phyloP scores from a whole-genome alignment of 352 stramenopile species.

The Phytophthora citrophthora region DNA sequence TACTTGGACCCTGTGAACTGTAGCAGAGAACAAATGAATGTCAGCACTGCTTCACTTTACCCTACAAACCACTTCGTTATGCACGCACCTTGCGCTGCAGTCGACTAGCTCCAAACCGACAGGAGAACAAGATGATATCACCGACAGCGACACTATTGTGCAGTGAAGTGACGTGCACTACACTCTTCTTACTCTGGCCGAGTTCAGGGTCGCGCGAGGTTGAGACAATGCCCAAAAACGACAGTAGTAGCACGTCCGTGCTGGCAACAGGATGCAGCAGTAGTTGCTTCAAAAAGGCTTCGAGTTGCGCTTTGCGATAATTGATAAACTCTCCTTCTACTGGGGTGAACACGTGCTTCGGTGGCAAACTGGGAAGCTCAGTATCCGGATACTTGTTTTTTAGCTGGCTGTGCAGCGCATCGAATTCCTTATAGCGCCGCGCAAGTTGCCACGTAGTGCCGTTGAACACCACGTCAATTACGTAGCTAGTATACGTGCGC shows the following conservation, averaged over 20 bases:
- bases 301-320: constrained; percentile 64
- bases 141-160: constrained; percentile 73
- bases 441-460: constrained; percentile 72
- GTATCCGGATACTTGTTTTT: constrained; percentile 47
- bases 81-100: constrained; percentile 74
- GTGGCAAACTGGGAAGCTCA: constrained; percentile 53
- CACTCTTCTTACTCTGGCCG: constrained; percentile 58
- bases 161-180: constrained; percentile 79
- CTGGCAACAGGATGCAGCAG: constrained; percentile 53
- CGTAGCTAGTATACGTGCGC: constrained; percentile 71
- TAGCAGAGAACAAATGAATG: not conserved
- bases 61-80: not conserved
- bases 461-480: constrained; percentile 76
- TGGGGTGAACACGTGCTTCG: constrained; percentile 75
- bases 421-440: constrained; percentile 76
- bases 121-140: constrained; percentile 87
- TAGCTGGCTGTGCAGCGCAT: constrained; percentile 41
- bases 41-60: not conserved
- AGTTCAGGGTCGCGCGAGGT: constrained; percentile 69
- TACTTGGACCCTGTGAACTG: constrained; percentile 81
- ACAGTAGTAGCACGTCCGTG: constrained; percentile 73
- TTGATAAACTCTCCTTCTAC: constrained; percentile 70
- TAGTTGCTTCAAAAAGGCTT: constrained; percentile 67
- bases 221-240: constrained; percentile 80
- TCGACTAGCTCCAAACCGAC: constrained; percentile 76